Evolutionary conservation across 441 rosid species (phyloP), one percentile per base, ranked within the genome.

Genomic region (Daphne laureola): DNA sequence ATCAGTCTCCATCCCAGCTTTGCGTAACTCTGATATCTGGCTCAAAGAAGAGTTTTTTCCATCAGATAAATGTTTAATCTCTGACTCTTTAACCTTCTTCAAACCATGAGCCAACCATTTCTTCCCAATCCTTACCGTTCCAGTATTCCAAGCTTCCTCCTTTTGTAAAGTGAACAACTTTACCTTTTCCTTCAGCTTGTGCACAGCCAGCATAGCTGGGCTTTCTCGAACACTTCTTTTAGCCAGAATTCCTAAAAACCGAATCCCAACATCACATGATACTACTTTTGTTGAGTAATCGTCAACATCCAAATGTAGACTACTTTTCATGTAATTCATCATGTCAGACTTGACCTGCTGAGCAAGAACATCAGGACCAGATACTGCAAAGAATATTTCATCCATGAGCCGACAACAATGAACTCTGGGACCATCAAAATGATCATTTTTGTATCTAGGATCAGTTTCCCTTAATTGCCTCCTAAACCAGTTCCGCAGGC

Each of bases 101-200:
- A 89, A 55, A 64, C 98, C 98, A 74, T 86, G 90, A 69, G 79
- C 96, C 62, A 92, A 59, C 90, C 97, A 89, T 72, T 89, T 92
- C 72, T 76, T 87, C 38, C 98, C 97, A 59, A 92, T 84, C 70
- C 85, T 72, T 57, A 80, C 65, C 7, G 84, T 78, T 57, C 94
- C 98, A 61, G 61, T 70, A 71, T 72, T 69, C 97, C 98, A 92
- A 11, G 92, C 96, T 63, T 77, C 85, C 67, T 78, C 83, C 77
- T 84, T 92, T 51, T 86, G 96, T 53, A 58, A 68, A 62, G 87
- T 77, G 73, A 83, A 83, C 59, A 80, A 66, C 67, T 66, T 67
- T 18, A 89, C 83, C 60, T 84, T 92, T 61, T 92, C 97, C 71
- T 84, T 92, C 58, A 92, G 69, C 79, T 84, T 92, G 81, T 92